Conservation (phyloP, 768 basidiomycete species). For the Leccinum obscurum region DNA sequence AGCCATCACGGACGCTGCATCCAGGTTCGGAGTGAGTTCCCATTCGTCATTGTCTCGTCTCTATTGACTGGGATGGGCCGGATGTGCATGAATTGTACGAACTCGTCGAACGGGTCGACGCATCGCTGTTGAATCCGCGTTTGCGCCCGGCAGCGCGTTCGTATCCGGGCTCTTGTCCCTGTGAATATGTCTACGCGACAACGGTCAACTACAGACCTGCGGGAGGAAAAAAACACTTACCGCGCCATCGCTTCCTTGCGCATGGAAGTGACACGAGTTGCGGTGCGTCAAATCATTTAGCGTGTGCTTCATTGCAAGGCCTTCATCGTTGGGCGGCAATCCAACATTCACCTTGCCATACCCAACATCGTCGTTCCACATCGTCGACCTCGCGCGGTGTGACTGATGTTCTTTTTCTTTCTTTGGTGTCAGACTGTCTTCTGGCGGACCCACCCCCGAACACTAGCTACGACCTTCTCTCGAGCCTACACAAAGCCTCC, state of each 20-base stretch:
- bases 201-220: neutral
- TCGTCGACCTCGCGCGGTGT: neutral
- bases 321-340: neutral
- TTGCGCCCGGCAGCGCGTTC: neutral
- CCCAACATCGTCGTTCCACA: neutral
- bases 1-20: slow-evolving; percentile 48
- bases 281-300: neutral
- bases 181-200: slow-evolving; percentile 5
- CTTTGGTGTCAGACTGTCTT: too few species aligned
- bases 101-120: too few species aligned
- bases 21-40: slow-evolving; percentile 25
- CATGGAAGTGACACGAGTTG: slow-evolving; percentile 1
- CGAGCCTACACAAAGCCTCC: too few species aligned
- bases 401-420: too few species aligned
- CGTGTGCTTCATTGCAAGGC: neutral
- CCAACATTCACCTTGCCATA: slow-evolving; percentile 7
- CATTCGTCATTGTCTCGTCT: neutral
- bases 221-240: slow-evolving; percentile 6
- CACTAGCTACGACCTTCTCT: too few species aligned
- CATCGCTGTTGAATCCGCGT: too few species aligned
- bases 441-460: too few species aligned
- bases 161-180: neutral
- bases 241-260: neutral
- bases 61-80: neutral
- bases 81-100: too few species aligned